Evolutionary conservation across 2,329 filamentous ascomycete species (phyloP), one percentile per base, ranked within the genome.

Genomic region (Dactylellina haptotyla): DNA sequence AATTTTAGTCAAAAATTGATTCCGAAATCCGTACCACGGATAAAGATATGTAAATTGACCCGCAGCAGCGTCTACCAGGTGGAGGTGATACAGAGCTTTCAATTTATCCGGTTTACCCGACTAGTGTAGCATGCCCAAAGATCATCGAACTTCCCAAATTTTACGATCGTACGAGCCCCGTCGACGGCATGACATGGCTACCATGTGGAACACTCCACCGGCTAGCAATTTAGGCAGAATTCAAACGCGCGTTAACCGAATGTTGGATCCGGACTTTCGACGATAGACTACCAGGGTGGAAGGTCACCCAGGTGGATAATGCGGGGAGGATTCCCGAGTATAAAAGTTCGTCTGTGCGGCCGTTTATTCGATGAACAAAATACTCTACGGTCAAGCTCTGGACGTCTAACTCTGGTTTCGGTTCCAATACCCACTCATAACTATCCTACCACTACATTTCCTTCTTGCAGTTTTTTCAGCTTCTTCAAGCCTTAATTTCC

Each of bases 151-250:
- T 34, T 34, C 30, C 14, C 14, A 14, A 34, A 34, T 34, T n/a
- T n/a, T 16, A n/a, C 37, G 14, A 41, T 12, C 41, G 12, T 18
- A 20, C 41, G 3, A 28, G n/a, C 46, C n/a, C 12, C 46, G n/a
- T 50, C 23, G 20, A 26, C 10, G 46, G n/a, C n/a, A 30, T 30
- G 46, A 45, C 32, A 51, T 28, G 14, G 20, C 10, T 28, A 20
- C 53, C 32, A 43, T 57, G 37, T 37, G 34, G 34, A 28, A 43
- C 14, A 41, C 37, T 41, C 5, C 3, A 12, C n/a, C 3, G 16
- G 18, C 6, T 25, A 41, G 14, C n/a, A 53, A 30, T 66, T 73
- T 73, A 73, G 69, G 61, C 69, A 66, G 61, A 73, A 66, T 66
- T 56, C 46, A 66, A 46, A 30, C 50, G 30, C 50, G 50, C 50